Percentiles rank a stretch among this genome's conserved stretches.
Conservation (phyloP, 2,329 filamentous ascomycete species). For the Aureobasidium namibiae region DNA sequence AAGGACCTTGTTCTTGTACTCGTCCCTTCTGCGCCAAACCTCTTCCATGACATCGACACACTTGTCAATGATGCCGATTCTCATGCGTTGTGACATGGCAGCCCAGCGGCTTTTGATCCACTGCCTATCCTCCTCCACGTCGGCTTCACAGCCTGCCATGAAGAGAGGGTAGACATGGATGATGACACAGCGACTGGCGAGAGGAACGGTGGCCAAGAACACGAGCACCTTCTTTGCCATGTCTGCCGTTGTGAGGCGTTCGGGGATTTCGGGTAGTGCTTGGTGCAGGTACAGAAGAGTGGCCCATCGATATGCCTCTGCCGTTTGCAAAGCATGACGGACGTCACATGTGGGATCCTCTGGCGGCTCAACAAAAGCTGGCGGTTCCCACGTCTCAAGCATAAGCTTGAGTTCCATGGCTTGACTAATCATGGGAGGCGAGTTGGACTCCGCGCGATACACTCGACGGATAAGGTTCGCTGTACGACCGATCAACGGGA, state of each 20-base stretch:
- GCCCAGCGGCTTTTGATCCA: conserved; percentile 59
- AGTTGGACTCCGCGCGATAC: conserved; percentile 47
- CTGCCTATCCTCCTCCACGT: conserved; percentile 49
- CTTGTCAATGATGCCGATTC: conserved; percentile 59
- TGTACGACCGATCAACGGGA: conserved; percentile 59
- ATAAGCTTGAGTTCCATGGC: conserved; percentile 54
- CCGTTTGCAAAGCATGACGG: conserved; percentile 57
- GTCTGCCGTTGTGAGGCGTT: conserved; percentile 42
- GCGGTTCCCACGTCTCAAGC: conserved; percentile 55
- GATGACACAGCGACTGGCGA: conserved; percentile 54
- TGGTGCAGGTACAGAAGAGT: conserved; percentile 60
- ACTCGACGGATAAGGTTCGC: conserved; percentile 59
- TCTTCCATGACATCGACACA: conserved; percentile 57
- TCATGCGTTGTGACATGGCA: conserved; percentile 52
- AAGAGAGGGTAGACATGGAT: conserved; percentile 64
- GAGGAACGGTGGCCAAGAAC: conserved; percentile 55
- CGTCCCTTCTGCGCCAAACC: conserved; percentile 58
- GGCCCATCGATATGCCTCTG: conserved; percentile 59
- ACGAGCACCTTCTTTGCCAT: conserved; percentile 55
- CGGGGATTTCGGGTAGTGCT: conserved; percentile 60
- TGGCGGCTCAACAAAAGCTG: conserved; percentile 49
- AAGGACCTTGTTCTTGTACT: conserved; percentile 31
- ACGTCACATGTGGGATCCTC: conserved; percentile 57
- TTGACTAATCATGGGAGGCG: conserved; percentile 52
- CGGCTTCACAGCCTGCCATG: conserved; percentile 57